These are phyloP conservation scores for Gaultheria prostrata DNA, from an alignment of 148 eudicot species.

Conservation along the genomic window DNA sequence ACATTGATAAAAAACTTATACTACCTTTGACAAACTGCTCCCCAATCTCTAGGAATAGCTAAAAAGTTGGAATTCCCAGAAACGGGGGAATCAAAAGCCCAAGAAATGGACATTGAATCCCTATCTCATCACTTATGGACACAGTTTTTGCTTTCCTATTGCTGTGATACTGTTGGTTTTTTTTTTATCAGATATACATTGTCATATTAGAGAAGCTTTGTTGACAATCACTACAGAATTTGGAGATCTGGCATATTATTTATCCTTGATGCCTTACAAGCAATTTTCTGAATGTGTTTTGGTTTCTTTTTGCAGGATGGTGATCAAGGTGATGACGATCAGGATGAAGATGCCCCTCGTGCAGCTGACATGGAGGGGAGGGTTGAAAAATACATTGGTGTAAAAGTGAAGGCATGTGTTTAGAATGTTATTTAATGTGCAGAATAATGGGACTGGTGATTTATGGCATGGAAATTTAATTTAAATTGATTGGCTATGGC, in stretches of 20 bases:
- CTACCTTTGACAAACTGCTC: background rate
- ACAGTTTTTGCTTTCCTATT: background rate
- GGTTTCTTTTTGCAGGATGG: constrained; percentile 60
- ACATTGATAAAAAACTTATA: background rate
- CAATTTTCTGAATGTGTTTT: background rate
- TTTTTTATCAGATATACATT: background rate
- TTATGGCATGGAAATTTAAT: background rate
- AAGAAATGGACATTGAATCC: background rate
- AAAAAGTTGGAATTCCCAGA: background rate
- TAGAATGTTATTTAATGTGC: background rate
- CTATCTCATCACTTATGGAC: background rate
- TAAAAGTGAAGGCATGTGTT: constrained; percentile 93
- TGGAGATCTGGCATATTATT: background rate
- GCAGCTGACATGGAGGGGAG: constrained; percentile 73
- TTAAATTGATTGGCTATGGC: background rate
- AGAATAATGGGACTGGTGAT: background rate
- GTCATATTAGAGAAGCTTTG: background rate
- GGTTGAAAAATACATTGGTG: constrained; percentile 96
- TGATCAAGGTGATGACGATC: constrained; percentile 77
- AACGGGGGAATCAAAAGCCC: background rate
- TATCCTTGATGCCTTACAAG: background rate
- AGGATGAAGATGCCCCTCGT: constrained; percentile 89
- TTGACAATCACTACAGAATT: background rate
- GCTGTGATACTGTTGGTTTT: background rate
- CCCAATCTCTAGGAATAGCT: background rate